A percentile compares a stretch with the other conserved stretches of the same genome.
Conservation (phyloP, 441 rosid species). For the Raphanus hybrid region DNA sequence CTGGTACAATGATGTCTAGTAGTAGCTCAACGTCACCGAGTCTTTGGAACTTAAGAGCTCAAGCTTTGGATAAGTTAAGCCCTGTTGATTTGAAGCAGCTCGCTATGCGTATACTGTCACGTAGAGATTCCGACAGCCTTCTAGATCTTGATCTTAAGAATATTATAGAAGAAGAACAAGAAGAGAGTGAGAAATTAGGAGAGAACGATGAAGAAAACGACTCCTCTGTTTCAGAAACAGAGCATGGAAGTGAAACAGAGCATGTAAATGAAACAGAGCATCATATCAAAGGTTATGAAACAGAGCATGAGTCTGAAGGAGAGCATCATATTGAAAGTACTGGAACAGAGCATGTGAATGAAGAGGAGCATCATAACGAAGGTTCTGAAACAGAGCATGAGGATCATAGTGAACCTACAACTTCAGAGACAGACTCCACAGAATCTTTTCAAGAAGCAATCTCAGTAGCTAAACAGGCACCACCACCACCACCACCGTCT, state of each 20-base stretch:
- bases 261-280: conserved; percentile 15
- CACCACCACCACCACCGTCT: conserved; percentile 30
- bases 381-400: conserved; percentile 18
- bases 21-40: conserved; percentile 57
- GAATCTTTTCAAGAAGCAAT: conserved; percentile 18
- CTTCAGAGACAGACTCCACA: conserved; percentile 16
- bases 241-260: conserved; percentile 20
- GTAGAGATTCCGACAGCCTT: conserved; percentile 37
- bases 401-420: conserved; percentile 24
- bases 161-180: conserved; percentile 34
- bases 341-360: conserved; percentile 13
- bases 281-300: neutral
- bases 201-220: conserved; percentile 18
- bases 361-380: conserved; percentile 17
- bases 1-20: conserved; percentile 34
- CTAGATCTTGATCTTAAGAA: conserved; percentile 24
- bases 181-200: neutral
- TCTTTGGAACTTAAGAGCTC: conserved; percentile 60
- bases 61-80: conserved; percentile 71
- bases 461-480: neutral
- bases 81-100: conserved; percentile 68
- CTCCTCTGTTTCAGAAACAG: conserved; percentile 21
- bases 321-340: neutral
- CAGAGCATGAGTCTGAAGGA: conserved; percentile 25
- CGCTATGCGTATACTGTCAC: conserved; percentile 50